Evolutionary conservation across 345 rosid genomes (phyloP), one percentile per base, ranked within the genome.

Genomic region (Sapria himalayana): DNA sequence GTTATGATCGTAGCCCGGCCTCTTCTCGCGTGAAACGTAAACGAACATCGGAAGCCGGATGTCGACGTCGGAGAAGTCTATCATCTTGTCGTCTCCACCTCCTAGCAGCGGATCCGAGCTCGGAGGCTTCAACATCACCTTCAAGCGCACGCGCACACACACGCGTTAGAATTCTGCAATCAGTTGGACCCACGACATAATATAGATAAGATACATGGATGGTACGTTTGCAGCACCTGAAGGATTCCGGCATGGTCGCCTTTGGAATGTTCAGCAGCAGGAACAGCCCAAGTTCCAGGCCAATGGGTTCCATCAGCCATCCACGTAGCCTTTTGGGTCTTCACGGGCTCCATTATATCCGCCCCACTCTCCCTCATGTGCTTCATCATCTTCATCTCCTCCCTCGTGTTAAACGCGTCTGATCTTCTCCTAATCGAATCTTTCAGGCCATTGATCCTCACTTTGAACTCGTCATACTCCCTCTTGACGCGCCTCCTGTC

Each of bases 271-370:
- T 82, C 95, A 6, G 70, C 25, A 0, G 78, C 45, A 2, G 81
- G 25, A 12, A 33, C 12, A 7, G 77, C 18, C 94, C 94, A 89
- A 20, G 85, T 60, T 43, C 91, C 98, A 0, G 93, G 93, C 98
- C 98, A 89, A 38, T 89, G 93, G 27, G 86, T 89, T 29, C 98
- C 98, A 49, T 89, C 94, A 8, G 94, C 98, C 98, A 89, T 82
- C 98, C 98, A 82, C 4, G 98, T 89, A 12, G 91, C 94, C 56
- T 70, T 89, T 9, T 36, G 72, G 41, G 79, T 67, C 58, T 71
- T 79, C 0, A 75, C 51, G 0, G 72, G 78, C 56, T 89, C 94
- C 16, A 59, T 44, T 1, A 81, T 80, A 46, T 82, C 93, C 25
- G 51, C 76, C 0, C 77, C 85, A 7, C 61, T 70, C 60, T 89